Base-by-base conservation (phyloP, 352 stramenopile genomes). In the Phytopythium mirpurense region DNA sequence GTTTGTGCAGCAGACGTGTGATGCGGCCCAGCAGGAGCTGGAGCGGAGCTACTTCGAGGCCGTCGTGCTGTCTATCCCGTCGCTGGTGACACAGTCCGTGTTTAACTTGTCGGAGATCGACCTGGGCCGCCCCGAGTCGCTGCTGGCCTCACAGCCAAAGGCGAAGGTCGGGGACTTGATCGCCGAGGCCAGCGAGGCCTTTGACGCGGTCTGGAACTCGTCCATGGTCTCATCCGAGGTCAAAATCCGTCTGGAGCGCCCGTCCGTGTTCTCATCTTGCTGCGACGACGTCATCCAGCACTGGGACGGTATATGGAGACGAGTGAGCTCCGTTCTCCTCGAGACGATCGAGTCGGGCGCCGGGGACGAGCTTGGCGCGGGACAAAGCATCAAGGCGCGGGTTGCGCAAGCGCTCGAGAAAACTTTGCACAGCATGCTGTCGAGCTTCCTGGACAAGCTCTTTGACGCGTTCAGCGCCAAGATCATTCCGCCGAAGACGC, bases 191-290 rank as follows among this genome's bases (percentile, higher is more conserved):
- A 64, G 64, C 35, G 54, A 62, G 5, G 72, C 65, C 5, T 87
- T 84, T 56, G 72, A 86, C 51, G 60, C 78, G 32, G 74, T 85
- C 44, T 68, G 65, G 48, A 86, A 84, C 43, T 71, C 76, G 21
- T 90, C 78, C 0, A 85, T 82, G 59, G 59, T 88, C 29, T 84
- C 76, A 9, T 90, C 78, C 14, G 78, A 88, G 62, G 86, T 75
- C 27, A 85, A 85, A 37, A 76, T 90, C 37, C 62, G 79, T 29
- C 46, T 90, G 15, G 62, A 73, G 43, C 65, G 74, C 0, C 63
- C 78, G 1, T 42, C 67, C 0, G 72, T 90, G 2, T 67, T 87
- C 18, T 82, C 74, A 19, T 63, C 42, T 16, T 86, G 72, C 52
- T 59, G 59, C 16, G 52, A 35, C 1, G 76, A 87, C 27, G 46